Evolutionary conservation across 768 basidiomycete genomes (phyloP), one percentile per base, ranked within the genome.

Genomic region (Serendipita sp.): DNA sequence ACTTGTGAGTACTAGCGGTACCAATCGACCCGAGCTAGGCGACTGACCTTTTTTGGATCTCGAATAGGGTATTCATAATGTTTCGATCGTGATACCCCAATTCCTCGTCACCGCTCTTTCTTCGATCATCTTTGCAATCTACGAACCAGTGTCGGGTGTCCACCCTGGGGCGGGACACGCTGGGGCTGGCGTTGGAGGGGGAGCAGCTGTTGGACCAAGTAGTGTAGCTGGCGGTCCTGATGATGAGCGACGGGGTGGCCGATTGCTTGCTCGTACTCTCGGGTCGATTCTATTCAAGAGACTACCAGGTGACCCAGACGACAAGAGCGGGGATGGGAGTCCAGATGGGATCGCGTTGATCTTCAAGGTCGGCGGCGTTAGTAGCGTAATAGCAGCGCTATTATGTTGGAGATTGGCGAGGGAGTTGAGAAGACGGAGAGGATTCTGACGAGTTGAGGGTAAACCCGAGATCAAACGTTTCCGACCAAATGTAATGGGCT

Each of bases 21-120:
- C 24, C 1, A 1, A 24, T 24, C 24, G 24, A 24, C 24, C 24
- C 24, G 24, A 1, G 24, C 24, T 24, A 24, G 24, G 24, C 24
- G 24, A 24, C 24, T 24, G 24, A 24, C 24, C 24, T 24, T 24
- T 24, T 24, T 24, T 1, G 24, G 38, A 41, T 41, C 5, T 41
- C 48, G 32, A 44, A 48, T 66, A 92, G 90, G 93, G 95, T 45
- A 95, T 97, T 63, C 93, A 97, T 74, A 98, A 96, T 70, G 82
- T 97, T 66, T 95, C 89, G 73, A 78, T 98, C 67, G 95, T 97
- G 65, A 76, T 96, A 4, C 95, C 95, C 0, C 95, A 98, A 71
- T 94, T 97, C 74, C 79, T 98, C 45, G 87, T 94, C 38, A 94
- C 90, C 0, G 92, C 85, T 30, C 73, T 97, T 3, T 85, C 92